Evolutionary conservation across 306 rosid genomes (phyloP), one percentile per base, ranked within the genome.

Genomic region (Trifolium repens): DNA sequence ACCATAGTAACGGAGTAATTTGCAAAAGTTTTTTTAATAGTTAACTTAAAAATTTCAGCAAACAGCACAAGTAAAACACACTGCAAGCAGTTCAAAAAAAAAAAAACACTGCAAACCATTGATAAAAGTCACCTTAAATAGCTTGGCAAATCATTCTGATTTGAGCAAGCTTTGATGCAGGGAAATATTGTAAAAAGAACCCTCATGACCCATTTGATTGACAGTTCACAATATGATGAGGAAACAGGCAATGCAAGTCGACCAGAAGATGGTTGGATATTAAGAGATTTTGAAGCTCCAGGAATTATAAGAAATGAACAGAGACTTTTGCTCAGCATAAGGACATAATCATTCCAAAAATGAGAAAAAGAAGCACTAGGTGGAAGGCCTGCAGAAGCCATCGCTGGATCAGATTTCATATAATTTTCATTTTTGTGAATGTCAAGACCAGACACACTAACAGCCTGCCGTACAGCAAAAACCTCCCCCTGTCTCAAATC

Each of bases 121-220:
- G 54, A 44, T 66, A 72, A 63, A 46, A 81, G 69, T 82, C 78
- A 94, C 99, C 99, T 91, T 86, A 90, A 78, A 81, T 88, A 86
- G 81, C 79, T 80, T 35, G 96, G 89, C 75, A 87, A 79, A 72
- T 88, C 90, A 80, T 86, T 86, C 83, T 89, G 89, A 85, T 81
- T 84, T 66, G 96, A 92, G 87, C 92, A 91, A 78, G 97, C 96
- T 86, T 84, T 90, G 58, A 94, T 86, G 86, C 91, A 94, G 75
- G 96, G 97, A 82, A 94, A 94, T 79, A 89, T 78, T 24, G 91
- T 78, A 71, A 60, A 78, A 69, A 94, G 88, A 82, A 89, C 97
- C 88, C 93, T 85, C 91, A 85, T 81, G 61, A 90, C 69, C 99
- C 97, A 94, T 90, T 80, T 88, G 76, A 92, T 86, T 78, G 96